Conservation (phyloP, 441 rosid genomes). For the Gossypium gossypioides region DNA sequence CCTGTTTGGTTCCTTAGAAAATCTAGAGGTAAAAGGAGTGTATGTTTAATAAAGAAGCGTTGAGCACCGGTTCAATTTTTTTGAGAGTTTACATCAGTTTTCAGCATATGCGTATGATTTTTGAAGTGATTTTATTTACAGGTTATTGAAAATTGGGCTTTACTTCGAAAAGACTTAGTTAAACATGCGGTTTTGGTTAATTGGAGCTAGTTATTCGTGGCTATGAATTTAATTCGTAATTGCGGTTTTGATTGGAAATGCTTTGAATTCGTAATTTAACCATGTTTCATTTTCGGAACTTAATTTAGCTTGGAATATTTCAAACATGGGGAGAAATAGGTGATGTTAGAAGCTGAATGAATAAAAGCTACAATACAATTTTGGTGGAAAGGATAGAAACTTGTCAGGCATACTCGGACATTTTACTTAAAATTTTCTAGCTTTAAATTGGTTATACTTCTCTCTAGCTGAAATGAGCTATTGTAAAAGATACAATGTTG, state of each 20-base stretch:
- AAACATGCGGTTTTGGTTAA: not conserved
- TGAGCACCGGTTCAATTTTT: not conserved
- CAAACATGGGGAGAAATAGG: not conserved
- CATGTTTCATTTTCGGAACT: not conserved
- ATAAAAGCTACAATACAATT: not conserved
- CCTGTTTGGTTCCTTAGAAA: conserved; percentile 8
- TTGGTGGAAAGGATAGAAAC: not conserved
- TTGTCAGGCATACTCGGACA: not conserved
- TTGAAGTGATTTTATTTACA: not conserved
- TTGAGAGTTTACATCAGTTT: not conserved
- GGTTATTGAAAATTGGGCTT: not conserved
- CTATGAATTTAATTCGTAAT: not conserved
- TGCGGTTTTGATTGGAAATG: not conserved
- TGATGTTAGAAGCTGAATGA: not conserved
- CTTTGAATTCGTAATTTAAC: not conserved
- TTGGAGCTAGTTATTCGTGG: not conserved
- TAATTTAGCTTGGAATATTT: not conserved
- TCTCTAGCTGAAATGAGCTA: not conserved
- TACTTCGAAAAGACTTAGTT: not conserved
- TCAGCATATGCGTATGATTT: not conserved
- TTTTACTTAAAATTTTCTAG: not conserved
- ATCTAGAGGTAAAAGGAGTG: not conserved
- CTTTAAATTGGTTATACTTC: not conserved
- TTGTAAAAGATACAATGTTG: not conserved
- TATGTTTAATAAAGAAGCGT: not conserved